Base-by-base conservation (phyloP, 768 basidiomycete genomes). In the Boletus subparvulus region DNA sequence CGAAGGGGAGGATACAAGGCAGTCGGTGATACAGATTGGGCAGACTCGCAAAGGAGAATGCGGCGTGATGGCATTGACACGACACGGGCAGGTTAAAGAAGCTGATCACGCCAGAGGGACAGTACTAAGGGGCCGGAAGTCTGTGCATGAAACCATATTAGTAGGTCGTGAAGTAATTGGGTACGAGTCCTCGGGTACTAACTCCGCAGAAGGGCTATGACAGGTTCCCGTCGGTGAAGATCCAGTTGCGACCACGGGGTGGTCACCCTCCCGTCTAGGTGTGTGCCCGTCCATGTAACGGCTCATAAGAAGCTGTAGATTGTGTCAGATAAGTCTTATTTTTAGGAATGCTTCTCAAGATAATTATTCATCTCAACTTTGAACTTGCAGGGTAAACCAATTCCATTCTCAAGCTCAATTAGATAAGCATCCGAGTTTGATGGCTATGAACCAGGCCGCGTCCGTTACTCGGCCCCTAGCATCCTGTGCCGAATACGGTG, bases 81-180 rank as follows among this genome's bases (percentile, higher is more conserved):
- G 60, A 61, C 65, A 56, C 68, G 64, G 66, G 36, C 49, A 70
- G 32, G 62, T 63, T 52, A 73, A 65, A 73, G 72, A 70, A 63
- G 68, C 52, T 55, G 52, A 60, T 58, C 46, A 50, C 50, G 39
- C 41, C 44, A 59, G 54, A 59, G 53, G 50, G 43, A 58, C 56
- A 58, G 50, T 67, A 44, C 63, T 50, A 69, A 69, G 69, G 69
- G 67, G 60, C 54, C 64, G 60, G 47, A 61, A 59, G 59, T 58
- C 69, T 66, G 69, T 66, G 67, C 65, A 71, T 69, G 63, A 70
- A 61, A 65, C 69, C 65, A 67, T 63, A 65, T 69, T 55, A 47
- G 69, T 69, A 58, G 55, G 57, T 32, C 43, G 54, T 69, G 69
- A 69, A 69, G 69, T 70, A 70, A 71, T 69, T 60, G 60, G 66